A percentile compares a stretch with the other conserved stretches of the same genome.
Conservation (phyloP, 768 basidiomycete species). For the Rhizopogon salebrosus region DNA sequence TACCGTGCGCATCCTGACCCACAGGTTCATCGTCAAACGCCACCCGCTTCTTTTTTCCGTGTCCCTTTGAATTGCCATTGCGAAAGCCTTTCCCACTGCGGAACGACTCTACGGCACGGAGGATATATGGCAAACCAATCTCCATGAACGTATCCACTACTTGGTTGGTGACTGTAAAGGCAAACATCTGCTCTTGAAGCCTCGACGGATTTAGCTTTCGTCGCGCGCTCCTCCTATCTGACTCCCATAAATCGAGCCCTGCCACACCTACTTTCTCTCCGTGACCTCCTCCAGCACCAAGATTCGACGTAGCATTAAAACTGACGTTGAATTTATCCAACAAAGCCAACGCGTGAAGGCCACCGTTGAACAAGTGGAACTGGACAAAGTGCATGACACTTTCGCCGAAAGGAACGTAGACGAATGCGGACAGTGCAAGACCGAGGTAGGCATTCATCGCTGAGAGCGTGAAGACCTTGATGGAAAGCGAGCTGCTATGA, state of each 20-base stretch:
- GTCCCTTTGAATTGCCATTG: slow-evolving; percentile 15
- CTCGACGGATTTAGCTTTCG: slow-evolving; percentile 62
- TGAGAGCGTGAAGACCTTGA: slow-evolving; percentile 87
- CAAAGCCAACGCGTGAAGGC: slow-evolving; percentile 9
- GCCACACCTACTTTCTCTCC: slow-evolving; percentile 10
- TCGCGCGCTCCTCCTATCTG: slow-evolving; percentile 43
- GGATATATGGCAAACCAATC: slow-evolving; percentile 73
- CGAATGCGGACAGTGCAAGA: slow-evolving; percentile 88
- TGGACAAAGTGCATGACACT: slow-evolving; percentile 63
- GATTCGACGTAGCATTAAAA: slow-evolving; percentile 22
- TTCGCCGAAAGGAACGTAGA: slow-evolving; percentile 93
- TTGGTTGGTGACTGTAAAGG: slow-evolving; percentile 88
- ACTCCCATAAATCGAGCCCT: slow-evolving; percentile 40
- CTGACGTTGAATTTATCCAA: slow-evolving; percentile 20
- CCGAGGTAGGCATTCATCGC: slow-evolving; percentile 89
- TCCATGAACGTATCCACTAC: slow-evolving; percentile 73
- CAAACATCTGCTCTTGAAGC: slow-evolving; percentile 89
- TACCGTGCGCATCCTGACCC: slow-evolving; percentile 25
- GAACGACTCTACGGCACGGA: slow-evolving; percentile 52
- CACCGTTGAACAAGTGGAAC: slow-evolving; percentile 20
- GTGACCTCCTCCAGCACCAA: slow-evolving; percentile 20
- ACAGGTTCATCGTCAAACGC: slow-evolving; percentile 60
- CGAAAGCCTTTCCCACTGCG: slow-evolving; percentile 38
- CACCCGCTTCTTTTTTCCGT: slow-evolving; percentile 57
- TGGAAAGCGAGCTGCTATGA: slow-evolving; percentile 73